phyloP scores from a whole-genome alignment of 106 monocot genomes.

The Platanthera guangdongensis region DNA sequence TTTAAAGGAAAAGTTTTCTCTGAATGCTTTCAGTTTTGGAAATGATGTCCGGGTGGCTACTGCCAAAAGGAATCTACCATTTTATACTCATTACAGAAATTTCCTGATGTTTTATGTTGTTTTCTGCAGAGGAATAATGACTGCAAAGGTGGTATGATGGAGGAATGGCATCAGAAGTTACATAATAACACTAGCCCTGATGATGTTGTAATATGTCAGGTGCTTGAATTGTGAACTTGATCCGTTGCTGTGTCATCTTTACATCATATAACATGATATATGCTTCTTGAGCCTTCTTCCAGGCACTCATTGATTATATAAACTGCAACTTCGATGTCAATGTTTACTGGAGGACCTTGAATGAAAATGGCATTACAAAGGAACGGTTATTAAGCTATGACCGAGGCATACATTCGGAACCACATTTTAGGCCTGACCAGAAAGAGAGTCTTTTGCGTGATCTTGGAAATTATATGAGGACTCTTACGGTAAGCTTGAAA shows the following conservation, averaged over 20 bases:
- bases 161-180: conserved; percentile 98
- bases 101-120: conserved; percentile 8
- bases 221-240: conserved; percentile 17
- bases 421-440: conserved; percentile 71
- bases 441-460: conserved; percentile 84
- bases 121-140: conserved; percentile 73
- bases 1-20: conserved; percentile 1
- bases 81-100: background rate
- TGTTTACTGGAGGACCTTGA: conserved; percentile 80
- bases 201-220: conserved; percentile 98
- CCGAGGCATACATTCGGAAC: conserved; percentile 89
- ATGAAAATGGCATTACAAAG: conserved; percentile 76
- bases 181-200: conserved; percentile 99
- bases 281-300: conserved; percentile 12
- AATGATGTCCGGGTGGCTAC: background rate
- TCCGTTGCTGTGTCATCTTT: background rate
- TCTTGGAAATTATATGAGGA: conserved; percentile 81
- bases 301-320: conserved; percentile 93
- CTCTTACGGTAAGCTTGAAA: conserved; percentile 65
- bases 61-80: background rate
- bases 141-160: conserved; percentile 98
- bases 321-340: conserved; percentile 69
- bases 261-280: background rate
- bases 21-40: background rate
- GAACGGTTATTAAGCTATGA: conserved; percentile 92